phyloP scores from a whole-genome alignment of 1,139 yeast species.

The Suhomyces yuchorum region DNA sequence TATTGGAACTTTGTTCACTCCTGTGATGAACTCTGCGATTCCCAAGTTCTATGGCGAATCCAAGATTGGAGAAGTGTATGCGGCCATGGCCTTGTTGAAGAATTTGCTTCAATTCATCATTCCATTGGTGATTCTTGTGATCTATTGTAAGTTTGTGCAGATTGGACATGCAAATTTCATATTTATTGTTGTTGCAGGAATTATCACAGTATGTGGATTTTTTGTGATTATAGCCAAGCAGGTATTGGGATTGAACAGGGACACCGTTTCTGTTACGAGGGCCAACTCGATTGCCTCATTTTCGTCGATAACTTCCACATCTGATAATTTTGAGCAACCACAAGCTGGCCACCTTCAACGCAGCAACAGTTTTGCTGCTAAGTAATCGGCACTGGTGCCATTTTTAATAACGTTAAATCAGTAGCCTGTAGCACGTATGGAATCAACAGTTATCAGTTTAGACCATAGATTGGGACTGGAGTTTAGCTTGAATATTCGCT shows the following conservation, averaged over 20 bases:
- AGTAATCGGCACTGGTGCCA: background rate
- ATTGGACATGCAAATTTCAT: conserved; percentile 13
- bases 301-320: background rate
- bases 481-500: no score
- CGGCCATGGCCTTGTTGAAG: conserved; percentile 50
- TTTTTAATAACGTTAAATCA: background rate
- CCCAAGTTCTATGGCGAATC: conserved; percentile 53
- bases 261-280: conserved; percentile 11
- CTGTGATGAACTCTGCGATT: conserved; percentile 51
- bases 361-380: background rate
- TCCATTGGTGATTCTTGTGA: conserved; percentile 41
- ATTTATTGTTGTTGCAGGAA: conserved; percentile 10
- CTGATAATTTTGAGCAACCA: background rate
- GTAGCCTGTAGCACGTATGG: background rate
- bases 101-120: conserved; percentile 38
- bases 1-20: conserved; percentile 46
- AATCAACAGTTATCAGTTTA: no score
- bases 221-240: conserved; percentile 8
- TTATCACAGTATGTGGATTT: conserved; percentile 4
- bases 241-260: conserved; percentile 10
- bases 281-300: conserved; percentile 11
- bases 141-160: conserved; percentile 32
- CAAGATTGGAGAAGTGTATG: conserved; percentile 55
- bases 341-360: background rate
- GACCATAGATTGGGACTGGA: no score